phyloP scores from a whole-genome alignment of 164 flowering plant species.

The Liriodendron chinense region DNA sequence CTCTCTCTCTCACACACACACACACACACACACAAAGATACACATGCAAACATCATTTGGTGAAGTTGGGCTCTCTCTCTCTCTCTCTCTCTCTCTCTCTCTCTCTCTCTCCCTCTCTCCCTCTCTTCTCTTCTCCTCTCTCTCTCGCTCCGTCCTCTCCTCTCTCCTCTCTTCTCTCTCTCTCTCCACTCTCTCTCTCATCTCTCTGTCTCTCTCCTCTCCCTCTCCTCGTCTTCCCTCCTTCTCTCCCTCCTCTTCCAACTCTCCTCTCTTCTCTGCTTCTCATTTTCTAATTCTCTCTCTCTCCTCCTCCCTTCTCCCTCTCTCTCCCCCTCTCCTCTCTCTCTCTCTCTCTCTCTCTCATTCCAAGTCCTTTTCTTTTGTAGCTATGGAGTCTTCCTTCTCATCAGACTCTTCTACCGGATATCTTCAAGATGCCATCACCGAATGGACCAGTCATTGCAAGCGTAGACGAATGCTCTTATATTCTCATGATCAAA shows the following conservation, averaged over 20 bases:
- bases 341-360: background rate
- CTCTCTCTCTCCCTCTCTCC: background rate
- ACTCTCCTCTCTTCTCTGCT: no score
- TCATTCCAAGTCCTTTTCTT: background rate
- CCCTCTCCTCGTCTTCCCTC: background rate
- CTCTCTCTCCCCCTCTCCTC: background rate
- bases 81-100: background rate
- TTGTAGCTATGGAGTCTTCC: constrained; percentile 7
- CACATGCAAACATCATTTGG: background rate
- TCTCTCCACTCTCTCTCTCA: constrained; percentile 6
- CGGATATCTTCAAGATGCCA: constrained; percentile 38
- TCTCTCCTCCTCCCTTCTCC: constrained; percentile 3
- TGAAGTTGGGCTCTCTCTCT: background rate
- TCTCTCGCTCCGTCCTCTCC: no score
- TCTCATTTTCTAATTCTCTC: no score
- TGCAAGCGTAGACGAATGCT: constrained; percentile 20
- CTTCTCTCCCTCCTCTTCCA: background rate
- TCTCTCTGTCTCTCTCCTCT: background rate
- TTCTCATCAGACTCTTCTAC: constrained; percentile 16
- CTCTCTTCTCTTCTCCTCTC: constrained; percentile 7
- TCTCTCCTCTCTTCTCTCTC: no score
- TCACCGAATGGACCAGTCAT: constrained; percentile 22
- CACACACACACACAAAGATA: background rate
- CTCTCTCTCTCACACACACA: background rate
- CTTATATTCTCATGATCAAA: constrained; percentile 5